Base-by-base conservation (phyloP, 1,284 basidiomycete species). In the Malassezia equina region DNA sequence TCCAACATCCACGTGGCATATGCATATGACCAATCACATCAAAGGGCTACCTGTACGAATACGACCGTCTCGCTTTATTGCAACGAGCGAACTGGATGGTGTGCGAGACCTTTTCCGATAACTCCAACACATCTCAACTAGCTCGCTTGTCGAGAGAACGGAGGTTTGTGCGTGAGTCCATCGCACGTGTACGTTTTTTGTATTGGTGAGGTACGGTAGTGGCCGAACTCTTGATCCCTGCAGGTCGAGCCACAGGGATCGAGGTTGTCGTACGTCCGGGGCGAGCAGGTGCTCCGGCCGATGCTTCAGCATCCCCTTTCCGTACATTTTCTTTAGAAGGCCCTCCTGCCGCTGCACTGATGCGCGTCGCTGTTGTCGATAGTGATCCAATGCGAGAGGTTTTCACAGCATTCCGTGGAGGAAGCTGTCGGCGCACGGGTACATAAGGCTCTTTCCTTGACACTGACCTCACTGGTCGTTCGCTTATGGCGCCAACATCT, bases 401-500 rank as follows among this genome's bases (percentile, higher is more conserved):
- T 42, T 42, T 42, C 25, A 42, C 39, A 17, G 34, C 31, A 41
- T 46, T 46, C 6, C 48, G 47, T 12, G 47, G 47, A 13, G 47
- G 42, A 28, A 55, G 34, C 12, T 39, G 47, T 3, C 53, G 40
- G 12, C 53, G 53, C 6, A 55, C 47, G 5, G 53, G 53, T 21
- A 55, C 53, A 23, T 55, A 55, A 1, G 53, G 53, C 31, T 55
- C 53, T 33, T 55, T 52, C 11, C 17, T 45, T 19, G 53, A 9
- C 3, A 50, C 33, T 21, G 24, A 43, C 15, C 36, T 19, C 36
- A 39, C n/a, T 19, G 36, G 8, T 2, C 36, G 36, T 21, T 39
- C 24, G 12, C 12, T n/a, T 15, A 28, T n/a, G 24, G 41, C 8
- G 24, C 12, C n/a, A 4, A n/a, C 3, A 8, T 25, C 41, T 15